phyloP scores from a whole-genome alignment of 768 basidiomycete species.

The Hygrocybe coccinea region DNA sequence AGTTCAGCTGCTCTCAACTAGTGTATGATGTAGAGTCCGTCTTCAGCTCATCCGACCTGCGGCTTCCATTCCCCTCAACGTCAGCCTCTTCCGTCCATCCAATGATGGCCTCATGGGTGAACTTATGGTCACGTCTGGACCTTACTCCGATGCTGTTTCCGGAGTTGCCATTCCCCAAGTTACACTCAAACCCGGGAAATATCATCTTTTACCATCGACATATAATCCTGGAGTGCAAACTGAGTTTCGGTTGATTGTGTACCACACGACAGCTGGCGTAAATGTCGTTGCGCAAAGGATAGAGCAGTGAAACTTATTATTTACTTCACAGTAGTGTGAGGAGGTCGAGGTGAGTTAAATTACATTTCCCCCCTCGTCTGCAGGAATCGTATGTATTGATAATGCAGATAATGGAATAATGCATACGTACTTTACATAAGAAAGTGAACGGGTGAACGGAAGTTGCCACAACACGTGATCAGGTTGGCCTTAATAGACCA shows the following conservation, averaged over 20 bases:
- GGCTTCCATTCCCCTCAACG: constrained; percentile 48
- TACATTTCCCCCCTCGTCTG: too few relatives aligned
- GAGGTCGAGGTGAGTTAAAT: too few relatives aligned
- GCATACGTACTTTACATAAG: too few relatives aligned
- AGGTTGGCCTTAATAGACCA: too few relatives aligned
- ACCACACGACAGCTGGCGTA: constrained; percentile 36
- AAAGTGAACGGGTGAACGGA: too few relatives aligned
- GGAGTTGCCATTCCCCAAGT: constrained; percentile 62
- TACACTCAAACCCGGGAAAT: constrained; percentile 55
- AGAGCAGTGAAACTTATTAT: too few relatives aligned
- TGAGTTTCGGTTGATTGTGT: constrained; percentile 57
- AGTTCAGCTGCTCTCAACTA: background rate
- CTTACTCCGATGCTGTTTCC: constrained; percentile 69
- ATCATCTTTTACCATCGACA: constrained; percentile 70
- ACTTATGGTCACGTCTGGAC: constrained; percentile 66
- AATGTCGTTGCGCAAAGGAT: background rate
- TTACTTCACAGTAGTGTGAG: too few relatives aligned
- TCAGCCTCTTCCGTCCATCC: constrained; percentile 49
- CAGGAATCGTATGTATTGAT: too few relatives aligned
- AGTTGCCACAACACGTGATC: too few relatives aligned
- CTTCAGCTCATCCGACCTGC: constrained; percentile 53
- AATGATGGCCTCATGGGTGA: constrained; percentile 29
- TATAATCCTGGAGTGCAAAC: constrained; percentile 55
- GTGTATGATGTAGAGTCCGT: constrained; percentile 48
- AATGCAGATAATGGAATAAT: too few relatives aligned